Percentiles rank a stretch among this genome's conserved stretches.
Evolutionary conservation across 2,329 filamentous ascomycete species (phyloP).

Genomic region (Phyllosticta citribraziliensis): DNA sequence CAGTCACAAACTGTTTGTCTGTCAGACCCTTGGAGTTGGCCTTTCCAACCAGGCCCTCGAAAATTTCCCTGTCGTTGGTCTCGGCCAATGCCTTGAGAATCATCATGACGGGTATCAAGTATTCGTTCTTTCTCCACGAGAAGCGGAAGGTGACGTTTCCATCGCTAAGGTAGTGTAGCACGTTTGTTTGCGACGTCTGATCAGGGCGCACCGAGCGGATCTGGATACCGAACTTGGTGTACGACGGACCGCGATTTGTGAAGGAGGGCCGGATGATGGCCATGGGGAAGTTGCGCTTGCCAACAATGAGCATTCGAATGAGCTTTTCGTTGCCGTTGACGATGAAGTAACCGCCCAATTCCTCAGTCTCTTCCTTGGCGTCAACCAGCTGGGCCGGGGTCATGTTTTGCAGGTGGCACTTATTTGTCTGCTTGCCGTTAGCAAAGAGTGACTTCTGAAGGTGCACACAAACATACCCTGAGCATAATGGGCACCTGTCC

Average conservation of each 20-base stretch:
- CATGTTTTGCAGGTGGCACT: conserved; percentile 81
- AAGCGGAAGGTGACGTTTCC: conserved; percentile 96
- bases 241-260: conserved; percentile 72
- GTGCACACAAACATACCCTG: conserved; percentile 47
- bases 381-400: conserved; percentile 74
- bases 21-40: conserved; percentile 65
- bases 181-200: conserved; percentile 95
- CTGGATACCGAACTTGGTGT: conserved; percentile 84
- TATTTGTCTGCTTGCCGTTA: conserved; percentile 55
- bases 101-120: conserved; percentile 93
- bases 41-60: conserved; percentile 79
- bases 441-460: conserved; percentile 12
- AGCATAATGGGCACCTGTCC: conserved; percentile 91
- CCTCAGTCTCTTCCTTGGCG: conserved; percentile 89
- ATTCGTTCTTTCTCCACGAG: conserved; percentile 96
- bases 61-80: conserved; percentile 94
- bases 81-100: conserved; percentile 89
- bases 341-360: conserved; percentile 92
- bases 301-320: conserved; percentile 82
- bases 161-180: conserved; percentile 89
- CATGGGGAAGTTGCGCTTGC: conserved; percentile 88
- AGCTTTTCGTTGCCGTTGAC: conserved; percentile 97
- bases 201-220: conserved; percentile 91
- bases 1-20: conserved; percentile 82
- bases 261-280: conserved; percentile 89